Conservation (phyloP, 2,329 filamentous ascomycete genomes). For the Reticulascus tulasneorum region DNA sequence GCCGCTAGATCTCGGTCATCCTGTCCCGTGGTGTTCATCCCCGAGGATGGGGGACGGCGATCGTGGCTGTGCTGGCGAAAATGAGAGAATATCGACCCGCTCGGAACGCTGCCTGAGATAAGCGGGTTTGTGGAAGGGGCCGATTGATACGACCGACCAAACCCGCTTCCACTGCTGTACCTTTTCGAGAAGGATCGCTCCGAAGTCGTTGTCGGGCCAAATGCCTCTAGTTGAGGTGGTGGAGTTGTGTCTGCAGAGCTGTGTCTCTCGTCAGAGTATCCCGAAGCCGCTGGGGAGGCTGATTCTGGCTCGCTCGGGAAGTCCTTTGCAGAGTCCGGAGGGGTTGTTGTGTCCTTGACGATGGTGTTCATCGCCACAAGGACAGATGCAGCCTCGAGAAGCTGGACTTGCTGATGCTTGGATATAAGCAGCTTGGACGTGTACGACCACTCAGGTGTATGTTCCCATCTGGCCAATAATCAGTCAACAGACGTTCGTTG, state of each 20-base stretch:
- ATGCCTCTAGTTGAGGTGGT: slow-evolving; percentile 69
- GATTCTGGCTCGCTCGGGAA: slow-evolving; percentile 79
- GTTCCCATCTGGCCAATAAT: slow-evolving; percentile 79
- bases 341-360: slow-evolving; percentile 51
- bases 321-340: slow-evolving; percentile 62
- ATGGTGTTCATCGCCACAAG: slow-evolving; percentile 78
- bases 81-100: slow-evolving; percentile 47
- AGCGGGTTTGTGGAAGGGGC: slow-evolving; percentile 49
- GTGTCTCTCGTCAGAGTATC: slow-evolving; percentile 70
- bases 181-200: slow-evolving; percentile 52
- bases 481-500: slow-evolving; percentile 17
- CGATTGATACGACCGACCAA: slow-evolving; percentile 81
- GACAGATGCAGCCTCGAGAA: slow-evolving; percentile 95
- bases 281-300: slow-evolving; percentile 71
- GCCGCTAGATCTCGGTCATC: slow-evolving; percentile 86
- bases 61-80: slow-evolving; percentile 73
- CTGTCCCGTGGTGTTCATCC: slow-evolving; percentile 68
- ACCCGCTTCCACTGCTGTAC: slow-evolving; percentile 52
- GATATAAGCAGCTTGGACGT: slow-evolving; percentile 98
- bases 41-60: slow-evolving; percentile 68
- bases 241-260: slow-evolving; percentile 93
- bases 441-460: slow-evolving; percentile 95
- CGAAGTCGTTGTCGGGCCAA: slow-evolving; percentile 47
- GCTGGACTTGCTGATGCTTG: slow-evolving; percentile 98
- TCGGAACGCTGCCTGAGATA: slow-evolving; percentile 48